Base-by-base conservation (phyloP, 352 stramenopile genomes). In the Phytopythium aichiense region DNA sequence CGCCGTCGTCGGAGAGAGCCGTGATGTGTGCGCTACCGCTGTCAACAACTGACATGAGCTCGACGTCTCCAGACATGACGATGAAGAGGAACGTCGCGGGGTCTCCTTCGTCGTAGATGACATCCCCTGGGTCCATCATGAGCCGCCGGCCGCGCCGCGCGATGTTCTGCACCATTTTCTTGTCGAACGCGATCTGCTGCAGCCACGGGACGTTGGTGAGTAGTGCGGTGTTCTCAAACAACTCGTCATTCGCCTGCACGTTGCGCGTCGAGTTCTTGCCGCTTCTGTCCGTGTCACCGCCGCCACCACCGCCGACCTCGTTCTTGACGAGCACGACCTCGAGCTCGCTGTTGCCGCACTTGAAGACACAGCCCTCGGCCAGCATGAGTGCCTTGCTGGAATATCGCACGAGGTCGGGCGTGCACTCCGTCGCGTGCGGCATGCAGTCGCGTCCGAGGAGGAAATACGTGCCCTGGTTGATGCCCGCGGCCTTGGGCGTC, bases 321-420 rank as follows among this genome's bases (percentile, higher is more conserved):
- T 63, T 38, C 60, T 91, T 91, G 22, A 84, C 69, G 31, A 72
- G 87, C 13, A 84, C 74, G 28, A 91, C 82, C 58, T 90, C 82
- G 13, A 89, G 11, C 55, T 91, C 82, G 4, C 62, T 74, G 38
- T 74, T 81, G 30, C 80, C 82, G 54, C 79, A 78, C 16, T 73
- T 73, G 58, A 91, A 90, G 5, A 91, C 70, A 25, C 74, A 87
- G 23, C 74, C 77, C 67, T 88, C 80, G n/a, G 77, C 75, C 5
- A 90, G 70, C 62, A 90, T 76, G n/a, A 91, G 59, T 25, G 82
- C 78, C 31, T 90, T 89, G 71, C 82, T 91, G 0, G 78, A 87
- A 31, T 77, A 74, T 15, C 81, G 78, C 33, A 91, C 70, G 43
- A 87, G 42, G 28, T 91, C 82, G 5, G 70, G 45, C 18, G 65